Conservation (phyloP, 768 basidiomycete genomes). For the Agaricus blazei region DNA sequence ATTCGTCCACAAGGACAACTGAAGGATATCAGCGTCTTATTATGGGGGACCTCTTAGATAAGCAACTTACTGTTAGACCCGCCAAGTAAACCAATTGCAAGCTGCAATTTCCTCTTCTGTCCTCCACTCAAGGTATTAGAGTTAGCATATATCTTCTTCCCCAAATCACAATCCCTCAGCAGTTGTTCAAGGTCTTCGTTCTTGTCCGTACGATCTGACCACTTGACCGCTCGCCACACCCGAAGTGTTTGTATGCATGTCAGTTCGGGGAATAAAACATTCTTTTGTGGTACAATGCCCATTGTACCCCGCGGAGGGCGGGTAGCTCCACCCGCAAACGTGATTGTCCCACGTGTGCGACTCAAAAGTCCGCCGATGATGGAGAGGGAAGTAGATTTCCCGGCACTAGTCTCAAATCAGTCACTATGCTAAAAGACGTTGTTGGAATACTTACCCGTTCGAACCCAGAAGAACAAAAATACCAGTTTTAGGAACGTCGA, state of each 20-base stretch:
- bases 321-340: conserved; percentile 46
- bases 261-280: conserved; percentile 75
- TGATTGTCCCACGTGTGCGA: conserved; percentile 52
- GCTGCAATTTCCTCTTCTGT: conserved; percentile 78
- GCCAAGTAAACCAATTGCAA: conserved; percentile 76
- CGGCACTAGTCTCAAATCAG: conserved; percentile 42
- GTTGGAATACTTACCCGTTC: conserved; percentile 42
- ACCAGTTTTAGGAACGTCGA: conserved; percentile 66
- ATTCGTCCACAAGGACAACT: conserved; percentile 62
- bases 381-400: conserved; percentile 70
- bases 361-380: conserved; percentile 61
- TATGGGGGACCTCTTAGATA: not conserved
- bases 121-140: conserved; percentile 69
- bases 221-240: conserved; percentile 72
- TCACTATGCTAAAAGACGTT: not conserved
- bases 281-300: conserved; percentile 81
- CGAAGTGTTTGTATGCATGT: conserved; percentile 68
- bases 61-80: conserved; percentile 58
- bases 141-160: conserved; percentile 61
- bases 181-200: conserved; percentile 62
- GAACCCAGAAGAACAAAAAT: conserved; percentile 78
- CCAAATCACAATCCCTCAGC: conserved; percentile 67
- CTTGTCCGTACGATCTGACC: conserved; percentile 36
- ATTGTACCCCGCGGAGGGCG: conserved; percentile 59
- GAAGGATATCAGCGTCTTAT: not conserved